A percentile compares a stretch with the other conserved stretches of the same genome.
Conservation (phyloP, 371 early-diverging fungal genomes). For the Rhizopus sp. region DNA sequence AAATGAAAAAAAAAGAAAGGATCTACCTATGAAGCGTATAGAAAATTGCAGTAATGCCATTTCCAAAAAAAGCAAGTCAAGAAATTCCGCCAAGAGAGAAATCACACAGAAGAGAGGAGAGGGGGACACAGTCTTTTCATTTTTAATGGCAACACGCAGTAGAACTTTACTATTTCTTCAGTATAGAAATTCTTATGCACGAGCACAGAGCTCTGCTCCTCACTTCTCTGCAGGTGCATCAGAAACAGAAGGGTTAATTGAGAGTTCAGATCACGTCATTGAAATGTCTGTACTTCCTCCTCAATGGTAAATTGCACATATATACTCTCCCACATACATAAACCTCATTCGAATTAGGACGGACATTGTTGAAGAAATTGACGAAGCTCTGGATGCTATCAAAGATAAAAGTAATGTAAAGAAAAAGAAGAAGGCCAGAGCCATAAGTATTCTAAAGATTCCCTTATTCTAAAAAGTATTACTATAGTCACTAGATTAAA, state of each 20-base stretch:
- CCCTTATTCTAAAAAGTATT: no score
- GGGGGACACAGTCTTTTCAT: no score
- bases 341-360: slow-evolving; percentile 58
- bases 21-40: no score
- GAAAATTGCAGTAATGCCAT: no score
- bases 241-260: slow-evolving; percentile 72
- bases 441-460: background rate
- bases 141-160: slow-evolving; percentile 81
- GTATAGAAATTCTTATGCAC: slow-evolving; percentile 89
- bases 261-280: slow-evolving; percentile 63
- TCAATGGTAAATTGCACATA: slow-evolving; percentile 62
- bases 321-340: background rate
- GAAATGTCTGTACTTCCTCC: slow-evolving; percentile 84
- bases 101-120: no score
- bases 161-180: slow-evolving; percentile 91
- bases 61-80: no score
- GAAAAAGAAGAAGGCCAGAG: background rate
- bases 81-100: no score
- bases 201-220: slow-evolving; percentile 49
- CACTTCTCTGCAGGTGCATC: slow-evolving; percentile 40
- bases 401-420: slow-evolving; percentile 62
- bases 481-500: slow-evolving; percentile 80
- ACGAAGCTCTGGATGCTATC: slow-evolving; percentile 57
- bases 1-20: no score
- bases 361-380: slow-evolving; percentile 85